Evolutionary conservation across 2,329 filamentous ascomycete species (phyloP).

Genomic region (Cladosporium austrohemisphaericum): DNA sequence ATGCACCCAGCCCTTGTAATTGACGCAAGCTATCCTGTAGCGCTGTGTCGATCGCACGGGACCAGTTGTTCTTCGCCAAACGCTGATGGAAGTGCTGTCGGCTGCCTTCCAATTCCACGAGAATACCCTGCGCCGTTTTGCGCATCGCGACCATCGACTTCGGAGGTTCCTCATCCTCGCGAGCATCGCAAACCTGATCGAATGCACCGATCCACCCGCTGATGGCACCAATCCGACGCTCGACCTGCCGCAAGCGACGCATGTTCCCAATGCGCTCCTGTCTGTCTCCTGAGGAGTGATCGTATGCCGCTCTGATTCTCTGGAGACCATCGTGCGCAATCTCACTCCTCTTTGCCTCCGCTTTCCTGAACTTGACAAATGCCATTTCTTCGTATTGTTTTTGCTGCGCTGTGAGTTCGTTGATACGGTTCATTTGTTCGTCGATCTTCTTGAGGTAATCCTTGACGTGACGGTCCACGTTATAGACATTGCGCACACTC

Average conservation of each 20-base stretch:
- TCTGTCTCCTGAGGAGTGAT: constrained; percentile 72
- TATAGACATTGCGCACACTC: constrained; percentile 98
- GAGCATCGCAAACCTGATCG: constrained; percentile 71
- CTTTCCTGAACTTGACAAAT: constrained; percentile 86
- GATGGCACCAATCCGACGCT: constrained; percentile 80
- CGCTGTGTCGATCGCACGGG: constrained; percentile 80
- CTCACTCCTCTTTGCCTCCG: constrained; percentile 75
- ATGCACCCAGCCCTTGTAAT: constrained; percentile 65
- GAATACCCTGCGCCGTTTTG: constrained; percentile 82
- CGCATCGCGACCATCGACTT: constrained; percentile 69
- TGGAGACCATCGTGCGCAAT: constrained; percentile 73
- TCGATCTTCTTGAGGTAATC: constrained; percentile 99
- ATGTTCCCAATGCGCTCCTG: constrained; percentile 74
- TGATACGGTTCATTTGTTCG: constrained; percentile 95
- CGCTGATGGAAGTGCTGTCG: constrained; percentile 86
- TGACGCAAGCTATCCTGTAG: constrained; percentile 80
- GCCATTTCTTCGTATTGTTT: constrained; percentile 80
- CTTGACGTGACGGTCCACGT: constrained; percentile 98
- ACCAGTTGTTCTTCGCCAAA: constrained; percentile 78
- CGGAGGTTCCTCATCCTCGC: constrained; percentile 65
- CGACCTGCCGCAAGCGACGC: constrained; percentile 77
- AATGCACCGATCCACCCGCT: constrained; percentile 92
- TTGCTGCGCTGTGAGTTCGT: constrained; percentile 88
- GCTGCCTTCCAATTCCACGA: constrained; percentile 84
- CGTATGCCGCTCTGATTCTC: constrained; percentile 77